Evolutionary conservation across 169 alveolate species (phyloP).

Genomic region (Theileria annulata): DNA sequence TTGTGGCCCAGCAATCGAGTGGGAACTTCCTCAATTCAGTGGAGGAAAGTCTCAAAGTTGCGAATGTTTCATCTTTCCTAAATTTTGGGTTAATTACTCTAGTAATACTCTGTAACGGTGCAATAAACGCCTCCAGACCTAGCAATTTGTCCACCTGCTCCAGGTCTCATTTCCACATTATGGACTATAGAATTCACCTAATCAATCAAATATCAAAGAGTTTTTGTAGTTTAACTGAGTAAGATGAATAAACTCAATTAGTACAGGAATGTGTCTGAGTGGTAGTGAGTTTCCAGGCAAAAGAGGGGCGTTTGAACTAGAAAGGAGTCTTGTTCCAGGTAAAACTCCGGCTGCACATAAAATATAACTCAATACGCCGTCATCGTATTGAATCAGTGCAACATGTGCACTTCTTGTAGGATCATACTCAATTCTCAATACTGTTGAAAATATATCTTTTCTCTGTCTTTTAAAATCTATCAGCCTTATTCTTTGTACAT

Average conservation of each 20-base stretch:
- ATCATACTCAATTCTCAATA: conserved; percentile 82
- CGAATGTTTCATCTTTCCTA: conserved; percentile 77
- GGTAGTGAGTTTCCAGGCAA: conserved; percentile 88
- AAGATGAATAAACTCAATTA: background rate
- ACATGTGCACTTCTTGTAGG: conserved; percentile 84
- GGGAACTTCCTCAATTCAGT: conserved; percentile 86
- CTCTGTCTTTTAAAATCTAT: conserved; percentile 87
- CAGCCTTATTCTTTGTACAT: conserved; percentile 82
- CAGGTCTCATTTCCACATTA: conserved; percentile 87
- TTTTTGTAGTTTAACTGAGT: background rate
- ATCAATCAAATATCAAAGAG: background rate
- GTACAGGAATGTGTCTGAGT: conserved; percentile 81
- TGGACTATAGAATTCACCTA: conserved; percentile 81
- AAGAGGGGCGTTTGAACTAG: conserved; percentile 83
- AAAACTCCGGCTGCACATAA: conserved; percentile 82
- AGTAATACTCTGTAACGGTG: conserved; percentile 64
- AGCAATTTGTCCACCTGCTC: conserved; percentile 84
- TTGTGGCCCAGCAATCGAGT: conserved; percentile 86
- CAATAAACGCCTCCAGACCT: conserved; percentile 87
- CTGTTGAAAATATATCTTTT: conserved; percentile 84
- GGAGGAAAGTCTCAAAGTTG: conserved; percentile 83
- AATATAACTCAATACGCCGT: conserved; percentile 87
- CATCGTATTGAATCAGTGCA: conserved; percentile 86
- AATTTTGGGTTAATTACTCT: background rate
- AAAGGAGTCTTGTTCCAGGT: conserved; percentile 84